These are phyloP conservation scores for Beauveria pseudobassiana DNA, from an alignment of 2,329 filamentous ascomycete species.

Conservation along the genomic window DNA sequence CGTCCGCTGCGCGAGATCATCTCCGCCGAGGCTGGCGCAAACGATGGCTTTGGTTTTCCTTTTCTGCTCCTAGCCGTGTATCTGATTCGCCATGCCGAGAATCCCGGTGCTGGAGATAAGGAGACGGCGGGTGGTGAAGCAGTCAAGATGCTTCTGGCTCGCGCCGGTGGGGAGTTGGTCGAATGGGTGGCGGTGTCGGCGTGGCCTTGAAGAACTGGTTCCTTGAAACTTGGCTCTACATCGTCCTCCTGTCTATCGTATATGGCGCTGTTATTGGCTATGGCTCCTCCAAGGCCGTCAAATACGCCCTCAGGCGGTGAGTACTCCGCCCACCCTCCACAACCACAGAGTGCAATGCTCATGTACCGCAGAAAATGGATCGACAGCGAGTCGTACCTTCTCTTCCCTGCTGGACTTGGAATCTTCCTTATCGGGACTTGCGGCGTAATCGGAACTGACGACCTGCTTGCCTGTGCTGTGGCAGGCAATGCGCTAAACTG, in stretches of 20 bases:
- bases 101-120: slow-evolving; percentile 18
- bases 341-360: neutral
- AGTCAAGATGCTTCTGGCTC: slow-evolving; percentile 14
- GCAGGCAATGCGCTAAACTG: slow-evolving; percentile 54
- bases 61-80: slow-evolving; percentile 53
- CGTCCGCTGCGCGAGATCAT: slow-evolving; percentile 53
- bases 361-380: slow-evolving; percentile 39
- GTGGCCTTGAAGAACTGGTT: slow-evolving; percentile 50
- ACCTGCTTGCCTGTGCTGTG: slow-evolving; percentile 53
- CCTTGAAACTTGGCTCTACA: slow-evolving; percentile 53
- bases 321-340: neutral
- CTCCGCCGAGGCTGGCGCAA: slow-evolving; percentile 53
- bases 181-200: slow-evolving; percentile 43
- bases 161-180: slow-evolving; percentile 33
- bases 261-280: slow-evolving; percentile 48
- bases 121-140: neutral
- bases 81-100: slow-evolving; percentile 46
- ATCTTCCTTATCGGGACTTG: slow-evolving; percentile 52
- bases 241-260: slow-evolving; percentile 43
- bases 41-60: slow-evolving; percentile 56
- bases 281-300: slow-evolving; percentile 38
- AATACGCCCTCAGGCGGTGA: slow-evolving; percentile 30
- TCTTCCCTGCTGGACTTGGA: slow-evolving; percentile 44
- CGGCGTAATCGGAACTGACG: slow-evolving; percentile 50
- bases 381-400: slow-evolving; percentile 45